Conservation (phyloP, 2,329 filamentous ascomycete species). For the Raffaelea arxii region DNA sequence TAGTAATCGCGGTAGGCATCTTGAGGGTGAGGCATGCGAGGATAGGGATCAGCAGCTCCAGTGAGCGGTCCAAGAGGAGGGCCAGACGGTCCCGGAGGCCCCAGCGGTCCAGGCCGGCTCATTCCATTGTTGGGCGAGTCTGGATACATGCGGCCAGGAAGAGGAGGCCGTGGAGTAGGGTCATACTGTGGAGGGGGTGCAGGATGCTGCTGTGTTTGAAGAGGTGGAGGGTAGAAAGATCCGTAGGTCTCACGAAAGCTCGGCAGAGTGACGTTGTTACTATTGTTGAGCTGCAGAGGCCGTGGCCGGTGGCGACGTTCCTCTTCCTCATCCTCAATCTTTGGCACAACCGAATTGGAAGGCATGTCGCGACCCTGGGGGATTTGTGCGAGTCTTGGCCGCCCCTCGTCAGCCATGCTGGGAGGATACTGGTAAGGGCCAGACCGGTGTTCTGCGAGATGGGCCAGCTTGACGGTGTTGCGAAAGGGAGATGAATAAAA, state of each 20-base stretch:
- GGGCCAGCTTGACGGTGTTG: slow-evolving; percentile 11
- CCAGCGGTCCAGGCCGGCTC: slow-evolving; percentile 21
- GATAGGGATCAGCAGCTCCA: slow-evolving; percentile 7
- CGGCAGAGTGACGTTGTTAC: slow-evolving; percentile 11
- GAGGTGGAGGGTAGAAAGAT: slow-evolving; percentile 4
- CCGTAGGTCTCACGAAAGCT: slow-evolving; percentile 13
- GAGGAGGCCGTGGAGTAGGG: neutral
- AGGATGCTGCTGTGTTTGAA: slow-evolving; percentile 1
- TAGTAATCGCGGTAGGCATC: slow-evolving; percentile 10
- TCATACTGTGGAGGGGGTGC: slow-evolving; percentile 1
- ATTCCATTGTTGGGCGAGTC: slow-evolving; percentile 3
- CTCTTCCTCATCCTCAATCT: slow-evolving; percentile 10
- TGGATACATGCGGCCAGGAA: slow-evolving; percentile 1
- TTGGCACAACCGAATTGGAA: neutral
- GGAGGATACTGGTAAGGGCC: slow-evolving; percentile 2
- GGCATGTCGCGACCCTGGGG: slow-evolving; percentile 8
- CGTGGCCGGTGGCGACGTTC: slow-evolving; percentile 8
- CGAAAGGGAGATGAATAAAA: neutral
- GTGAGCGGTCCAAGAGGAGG: slow-evolving; percentile 14
- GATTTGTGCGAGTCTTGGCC: slow-evolving; percentile 9
- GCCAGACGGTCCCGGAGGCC: slow-evolving; percentile 36
- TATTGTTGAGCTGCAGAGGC: slow-evolving; percentile 4
- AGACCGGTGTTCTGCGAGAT: slow-evolving; percentile 7
- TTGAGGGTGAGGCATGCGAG: slow-evolving; percentile 13
- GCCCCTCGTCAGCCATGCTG: slow-evolving; percentile 13